Conservation (phyloP, 2,329 filamentous ascomycete genomes). For the Botrytis cinerea region DNA sequence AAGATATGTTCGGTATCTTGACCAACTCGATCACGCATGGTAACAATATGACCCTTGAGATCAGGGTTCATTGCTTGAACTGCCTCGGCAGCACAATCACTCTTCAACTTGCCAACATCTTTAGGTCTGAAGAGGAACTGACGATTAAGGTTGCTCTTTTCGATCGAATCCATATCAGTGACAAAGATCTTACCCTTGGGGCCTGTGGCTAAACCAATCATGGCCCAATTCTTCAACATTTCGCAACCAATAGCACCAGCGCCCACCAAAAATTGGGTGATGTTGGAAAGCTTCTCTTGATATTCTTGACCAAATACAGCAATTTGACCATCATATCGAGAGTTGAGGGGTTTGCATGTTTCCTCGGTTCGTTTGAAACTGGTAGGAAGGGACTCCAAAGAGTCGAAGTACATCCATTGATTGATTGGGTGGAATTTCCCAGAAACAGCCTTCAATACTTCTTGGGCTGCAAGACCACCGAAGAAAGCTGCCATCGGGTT, state of each 20-base stretch:
- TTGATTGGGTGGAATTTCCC: constrained; percentile 96
- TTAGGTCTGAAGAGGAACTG: constrained; percentile 94
- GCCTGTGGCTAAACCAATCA: constrained; percentile 92
- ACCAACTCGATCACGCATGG: constrained; percentile 86
- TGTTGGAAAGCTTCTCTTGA: constrained; percentile 88
- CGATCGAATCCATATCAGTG: constrained; percentile 98
- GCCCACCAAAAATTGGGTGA: constrained; percentile 92
- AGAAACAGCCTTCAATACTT: constrained; percentile 94
- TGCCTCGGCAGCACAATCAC: constrained; percentile 86
- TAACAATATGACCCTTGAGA: constrained; percentile 79
- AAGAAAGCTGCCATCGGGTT: constrained; percentile 94
- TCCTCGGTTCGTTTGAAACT: constrained; percentile 77
- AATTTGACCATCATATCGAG: constrained; percentile 95
- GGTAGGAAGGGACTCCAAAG: constrained; percentile 87
- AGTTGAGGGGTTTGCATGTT: constrained; percentile 79
- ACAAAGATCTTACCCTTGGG: constrained; percentile 87
- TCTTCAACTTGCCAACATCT: constrained; percentile 96
- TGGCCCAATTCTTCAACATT: constrained; percentile 99
- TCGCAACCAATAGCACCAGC: constrained; percentile 97
- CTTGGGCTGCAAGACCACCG: constrained; percentile 89
- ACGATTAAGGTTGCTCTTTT: constrained; percentile 97
- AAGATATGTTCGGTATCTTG: constrained; percentile 92
- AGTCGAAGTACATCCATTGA: constrained; percentile 98
- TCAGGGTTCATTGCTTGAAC: constrained; percentile 96
- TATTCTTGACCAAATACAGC: constrained; percentile 92